Evolutionary conservation across 805 yeast species (phyloP).

Genomic region (Nakazawaea ernobii): DNA sequence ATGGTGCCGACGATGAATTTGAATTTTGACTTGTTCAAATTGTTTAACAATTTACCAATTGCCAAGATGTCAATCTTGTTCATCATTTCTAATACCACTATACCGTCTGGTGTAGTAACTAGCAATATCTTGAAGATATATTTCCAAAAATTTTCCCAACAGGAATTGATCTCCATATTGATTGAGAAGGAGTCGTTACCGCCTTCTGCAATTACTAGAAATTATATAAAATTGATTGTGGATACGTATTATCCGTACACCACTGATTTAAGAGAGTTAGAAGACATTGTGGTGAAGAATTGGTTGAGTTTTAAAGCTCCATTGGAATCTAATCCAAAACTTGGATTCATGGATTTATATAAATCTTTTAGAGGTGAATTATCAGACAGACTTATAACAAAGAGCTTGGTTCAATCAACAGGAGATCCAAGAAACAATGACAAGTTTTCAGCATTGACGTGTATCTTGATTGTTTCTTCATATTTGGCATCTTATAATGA

Average conservation of each 20-base stretch:
- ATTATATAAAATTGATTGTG: constrained; percentile 5
- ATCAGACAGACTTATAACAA: not conserved
- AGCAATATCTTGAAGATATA: constrained; percentile 4
- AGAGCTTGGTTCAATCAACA: not conserved
- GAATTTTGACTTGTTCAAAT: constrained; percentile 4
- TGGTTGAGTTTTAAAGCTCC: constrained; percentile 4
- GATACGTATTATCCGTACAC: constrained; percentile 9
- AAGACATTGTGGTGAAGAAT: not conserved
- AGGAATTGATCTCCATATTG: not conserved
- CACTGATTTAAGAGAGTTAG: constrained; percentile 1
- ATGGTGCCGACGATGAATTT: not conserved
- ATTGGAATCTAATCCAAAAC: not conserved
- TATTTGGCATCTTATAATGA: constrained; percentile 78
- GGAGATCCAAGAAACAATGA: not conserved
- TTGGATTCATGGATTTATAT: constrained; percentile 2
- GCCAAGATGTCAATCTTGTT: not conserved
- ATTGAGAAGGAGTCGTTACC: not conserved
- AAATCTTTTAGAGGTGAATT: not conserved
- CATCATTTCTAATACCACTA: constrained; percentile 1
- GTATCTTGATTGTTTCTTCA: constrained; percentile 73
- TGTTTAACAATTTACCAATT: not conserved
- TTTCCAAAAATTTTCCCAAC: not conserved
- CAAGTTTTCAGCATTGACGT: constrained; percentile 30
- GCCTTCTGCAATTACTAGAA: not conserved
- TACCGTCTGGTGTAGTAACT: constrained; percentile 2